These are phyloP conservation scores for Ceratobasidium sp. DNA, from an alignment of 1,284 basidiomycete species.

Conservation along the genomic window DNA sequence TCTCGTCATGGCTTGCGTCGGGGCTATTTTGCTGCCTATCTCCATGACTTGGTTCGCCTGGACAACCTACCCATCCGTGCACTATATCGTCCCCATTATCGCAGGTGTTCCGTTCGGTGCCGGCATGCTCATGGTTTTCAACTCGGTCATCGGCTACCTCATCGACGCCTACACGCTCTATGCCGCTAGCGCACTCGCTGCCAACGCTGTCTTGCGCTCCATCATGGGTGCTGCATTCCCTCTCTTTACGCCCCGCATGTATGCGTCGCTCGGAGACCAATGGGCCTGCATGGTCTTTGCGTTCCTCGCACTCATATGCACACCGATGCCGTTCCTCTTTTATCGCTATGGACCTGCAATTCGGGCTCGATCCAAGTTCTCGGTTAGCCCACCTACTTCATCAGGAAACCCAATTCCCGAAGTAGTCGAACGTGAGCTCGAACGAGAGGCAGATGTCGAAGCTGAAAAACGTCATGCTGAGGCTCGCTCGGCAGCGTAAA, in stretches of 20 bases:
- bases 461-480: constrained; percentile 26
- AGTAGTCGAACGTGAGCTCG: constrained; percentile 27
- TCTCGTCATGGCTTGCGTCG: constrained; percentile 63
- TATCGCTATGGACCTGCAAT: constrained; percentile 43
- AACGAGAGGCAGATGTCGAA: constrained; percentile 29
- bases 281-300: constrained; percentile 73
- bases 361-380: constrained; percentile 23
- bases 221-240: constrained; percentile 49
- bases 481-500: constrained; percentile 29
- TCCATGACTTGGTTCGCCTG: constrained; percentile 71
- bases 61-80: constrained; percentile 46
- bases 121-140: constrained; percentile 57
- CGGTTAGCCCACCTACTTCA: constrained; percentile 25
- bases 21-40: constrained; percentile 61
- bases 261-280: constrained; percentile 62
- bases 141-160: constrained; percentile 25
- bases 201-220: constrained; percentile 54
- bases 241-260: constrained; percentile 55
- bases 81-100: constrained; percentile 67
- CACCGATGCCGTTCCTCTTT: constrained; percentile 60
- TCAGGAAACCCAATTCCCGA: constrained; percentile 22
- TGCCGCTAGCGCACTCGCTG: constrained; percentile 3
- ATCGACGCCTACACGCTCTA: constrained; percentile 17
- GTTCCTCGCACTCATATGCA: constrained; percentile 61
- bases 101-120: constrained; percentile 67